A percentile compares a stretch with the other conserved stretches of the same genome.
phyloP scores from a whole-genome alignment of 1,139 yeast genomes.

The Debaryomycetaceae sp. region DNA sequence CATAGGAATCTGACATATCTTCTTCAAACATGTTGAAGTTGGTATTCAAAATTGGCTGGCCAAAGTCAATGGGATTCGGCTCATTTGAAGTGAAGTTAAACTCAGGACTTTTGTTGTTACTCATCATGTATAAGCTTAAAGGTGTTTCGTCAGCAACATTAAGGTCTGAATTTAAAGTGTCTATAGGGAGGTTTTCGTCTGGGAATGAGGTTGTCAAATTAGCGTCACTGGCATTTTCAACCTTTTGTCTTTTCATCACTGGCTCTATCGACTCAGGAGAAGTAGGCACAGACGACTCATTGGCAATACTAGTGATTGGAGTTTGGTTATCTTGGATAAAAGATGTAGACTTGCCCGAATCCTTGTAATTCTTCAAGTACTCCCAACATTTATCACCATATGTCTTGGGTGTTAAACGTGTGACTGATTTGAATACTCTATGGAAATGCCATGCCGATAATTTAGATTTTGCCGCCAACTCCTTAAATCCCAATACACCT shows the following conservation, averaged over 20 bases:
- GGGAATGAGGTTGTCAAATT: constrained; percentile 4
- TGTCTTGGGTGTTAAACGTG: constrained; percentile 83
- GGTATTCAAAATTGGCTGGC: constrained; percentile 10
- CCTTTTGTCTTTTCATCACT: constrained; percentile 12
- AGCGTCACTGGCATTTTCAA: constrained; percentile 9
- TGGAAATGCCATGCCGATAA: constrained; percentile 94
- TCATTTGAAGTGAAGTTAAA: background rate
- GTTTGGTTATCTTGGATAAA: constrained; percentile 12
- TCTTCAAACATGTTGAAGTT: constrained; percentile 14
- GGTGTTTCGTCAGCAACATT: constrained; percentile 1
- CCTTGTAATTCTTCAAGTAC: constrained; percentile 44
- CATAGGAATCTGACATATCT: background rate
- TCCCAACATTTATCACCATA: constrained; percentile 88
- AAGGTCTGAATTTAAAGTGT: background rate
- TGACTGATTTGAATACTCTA: constrained; percentile 79
- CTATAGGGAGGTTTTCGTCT: background rate
- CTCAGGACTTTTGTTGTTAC: background rate
- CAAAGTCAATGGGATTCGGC: constrained; percentile 12
- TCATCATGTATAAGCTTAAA: background rate
- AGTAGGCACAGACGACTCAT: constrained; percentile 9
- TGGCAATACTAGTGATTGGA: constrained; percentile 8
- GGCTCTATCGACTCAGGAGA: constrained; percentile 12
- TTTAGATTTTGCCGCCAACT: constrained; percentile 79
- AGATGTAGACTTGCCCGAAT: constrained; percentile 15
- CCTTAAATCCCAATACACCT: constrained; percentile 85